These are phyloP conservation scores for Elongisporangium undulatum DNA, from an alignment of 352 stramenopile genomes.

Conservation along the genomic window DNA sequence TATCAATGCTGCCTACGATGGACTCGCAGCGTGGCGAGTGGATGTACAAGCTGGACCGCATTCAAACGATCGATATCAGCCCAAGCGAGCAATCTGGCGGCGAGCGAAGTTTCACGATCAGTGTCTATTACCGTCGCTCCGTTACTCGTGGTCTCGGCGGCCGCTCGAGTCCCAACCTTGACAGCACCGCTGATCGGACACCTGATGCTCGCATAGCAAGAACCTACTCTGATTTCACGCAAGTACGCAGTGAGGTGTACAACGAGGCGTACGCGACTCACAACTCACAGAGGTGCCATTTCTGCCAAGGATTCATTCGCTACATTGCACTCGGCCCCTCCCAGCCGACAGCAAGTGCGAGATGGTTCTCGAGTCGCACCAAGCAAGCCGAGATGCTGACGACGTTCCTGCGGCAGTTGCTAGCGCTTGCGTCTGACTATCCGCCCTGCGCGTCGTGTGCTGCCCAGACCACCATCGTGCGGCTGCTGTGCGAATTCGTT, in stretches of 20 bases:
- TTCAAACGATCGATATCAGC: neutral
- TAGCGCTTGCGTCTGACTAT: constrained; percentile 14
- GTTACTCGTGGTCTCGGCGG: neutral
- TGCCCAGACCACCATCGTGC: constrained; percentile 21
- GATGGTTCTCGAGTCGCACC: neutral
- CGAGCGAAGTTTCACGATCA: neutral
- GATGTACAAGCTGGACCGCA: neutral
- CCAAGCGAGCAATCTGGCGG: neutral
- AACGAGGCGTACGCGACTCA: neutral
- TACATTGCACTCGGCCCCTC: neutral
- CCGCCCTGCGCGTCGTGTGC: constrained; percentile 10
- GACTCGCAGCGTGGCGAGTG: neutral
- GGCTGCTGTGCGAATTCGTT: constrained; percentile 24
- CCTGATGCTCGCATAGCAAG: constrained; percentile 12
- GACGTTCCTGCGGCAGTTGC: neutral
- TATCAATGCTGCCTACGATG: neutral
- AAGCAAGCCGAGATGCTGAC: neutral
- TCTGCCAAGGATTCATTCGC: neutral
- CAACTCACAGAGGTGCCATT: neutral
- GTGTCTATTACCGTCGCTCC: neutral
- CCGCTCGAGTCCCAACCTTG: neutral
- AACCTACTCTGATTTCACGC: constrained; percentile 12
- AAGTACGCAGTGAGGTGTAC: neutral
- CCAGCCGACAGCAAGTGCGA: neutral
- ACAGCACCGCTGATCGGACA: constrained; percentile 1